These are phyloP conservation scores for Boletus reticuloceps DNA, from an alignment of 768 basidiomycete genomes.

Conservation along the genomic window DNA sequence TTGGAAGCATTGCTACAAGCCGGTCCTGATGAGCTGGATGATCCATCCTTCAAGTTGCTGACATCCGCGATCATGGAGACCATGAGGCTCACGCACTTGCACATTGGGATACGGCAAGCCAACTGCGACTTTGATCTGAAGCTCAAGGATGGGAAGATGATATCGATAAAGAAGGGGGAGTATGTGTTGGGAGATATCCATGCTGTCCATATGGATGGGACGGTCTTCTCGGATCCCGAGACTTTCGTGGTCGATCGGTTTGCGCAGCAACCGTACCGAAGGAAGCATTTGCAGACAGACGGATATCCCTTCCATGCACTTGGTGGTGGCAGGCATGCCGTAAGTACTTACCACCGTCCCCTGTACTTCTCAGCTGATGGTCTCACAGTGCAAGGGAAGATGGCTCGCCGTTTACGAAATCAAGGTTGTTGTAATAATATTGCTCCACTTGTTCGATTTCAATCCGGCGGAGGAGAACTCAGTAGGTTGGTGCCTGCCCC, in stretches of 20 bases:
- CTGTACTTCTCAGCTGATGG: not conserved
- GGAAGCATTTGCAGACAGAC: slow-evolving; percentile 10
- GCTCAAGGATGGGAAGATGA: not conserved
- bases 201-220: slow-evolving; percentile 12
- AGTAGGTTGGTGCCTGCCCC: slow-evolving; percentile 6
- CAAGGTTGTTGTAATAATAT: slow-evolving; percentile 15
- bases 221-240: slow-evolving; percentile 9
- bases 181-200: slow-evolving; percentile 17
- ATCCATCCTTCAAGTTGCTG: slow-evolving; percentile 18
- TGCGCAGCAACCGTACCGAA: not conserved
- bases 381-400: slow-evolving; percentile 20
- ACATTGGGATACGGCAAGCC: slow-evolving; percentile 16
- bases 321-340: slow-evolving; percentile 17
- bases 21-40: slow-evolving; percentile 13
- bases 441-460: slow-evolving; percentile 17
- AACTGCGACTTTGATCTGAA: slow-evolving; percentile 15
- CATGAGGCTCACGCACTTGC: slow-evolving; percentile 18
- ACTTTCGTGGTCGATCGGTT: slow-evolving; percentile 16
- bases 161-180: slow-evolving; percentile 22
- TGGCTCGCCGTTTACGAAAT: slow-evolving; percentile 25
- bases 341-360: not conserved
- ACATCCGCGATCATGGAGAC: slow-evolving; percentile 29
- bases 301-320: slow-evolving; percentile 15
- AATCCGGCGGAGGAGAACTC: not conserved
- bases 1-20: slow-evolving; percentile 13